A percentile compares a stretch with the other conserved stretches of the same genome.
Evolutionary conservation across 148 eudicot species (phyloP).

Genomic region (Chenopodium formosanum): DNA sequence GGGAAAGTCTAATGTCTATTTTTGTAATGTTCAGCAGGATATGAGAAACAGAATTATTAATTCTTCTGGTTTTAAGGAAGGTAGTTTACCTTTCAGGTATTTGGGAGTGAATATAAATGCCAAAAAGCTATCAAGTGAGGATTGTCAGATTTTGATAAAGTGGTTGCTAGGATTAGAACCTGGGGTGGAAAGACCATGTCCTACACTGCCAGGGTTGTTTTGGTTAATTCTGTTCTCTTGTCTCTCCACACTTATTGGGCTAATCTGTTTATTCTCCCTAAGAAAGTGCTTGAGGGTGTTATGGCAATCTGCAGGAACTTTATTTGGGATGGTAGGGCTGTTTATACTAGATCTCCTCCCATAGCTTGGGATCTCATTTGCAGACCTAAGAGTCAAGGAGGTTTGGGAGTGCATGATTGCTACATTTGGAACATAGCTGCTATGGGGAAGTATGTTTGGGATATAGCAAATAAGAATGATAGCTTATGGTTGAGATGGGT

Average conservation of each 20-base stretch:
- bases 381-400: not conserved
- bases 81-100: not conserved
- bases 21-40: not conserved
- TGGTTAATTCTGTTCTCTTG: not conserved
- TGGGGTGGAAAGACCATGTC: not conserved
- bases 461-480: no score
- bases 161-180: not conserved
- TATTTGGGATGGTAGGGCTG: not conserved
- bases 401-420: not conserved
- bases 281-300: not conserved
- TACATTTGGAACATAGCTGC: not conserved
- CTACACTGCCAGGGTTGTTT: not conserved
- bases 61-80: not conserved
- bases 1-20: not conserved
- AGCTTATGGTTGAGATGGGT: not conserved
- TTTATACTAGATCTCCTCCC: not conserved
- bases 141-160: not conserved
- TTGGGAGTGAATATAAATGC: not conserved
- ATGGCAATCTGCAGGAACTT: not conserved
- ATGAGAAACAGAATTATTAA: not conserved
- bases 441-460: not conserved
- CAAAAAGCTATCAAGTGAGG: not conserved
- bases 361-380: not conserved
- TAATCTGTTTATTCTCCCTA: not conserved
- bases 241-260: not conserved